These are phyloP conservation scores for Fomitopsis pinicola DNA, from an alignment of 1,284 basidiomycete genomes.

Conservation along the genomic window DNA sequence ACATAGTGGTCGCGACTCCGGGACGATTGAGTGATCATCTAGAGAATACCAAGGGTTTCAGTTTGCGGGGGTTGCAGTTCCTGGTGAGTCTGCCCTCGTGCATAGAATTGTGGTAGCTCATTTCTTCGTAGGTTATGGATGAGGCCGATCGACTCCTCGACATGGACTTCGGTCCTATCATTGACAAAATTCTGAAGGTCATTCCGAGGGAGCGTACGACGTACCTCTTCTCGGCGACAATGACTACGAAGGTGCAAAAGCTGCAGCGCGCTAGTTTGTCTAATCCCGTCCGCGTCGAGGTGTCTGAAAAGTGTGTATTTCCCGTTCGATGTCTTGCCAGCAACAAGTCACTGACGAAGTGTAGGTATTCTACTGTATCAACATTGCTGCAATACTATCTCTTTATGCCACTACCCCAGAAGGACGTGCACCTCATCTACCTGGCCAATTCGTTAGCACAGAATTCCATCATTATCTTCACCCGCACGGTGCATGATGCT, in stretches of 20 bases:
- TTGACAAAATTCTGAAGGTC: conserved; percentile 96
- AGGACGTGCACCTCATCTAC: conserved; percentile 91
- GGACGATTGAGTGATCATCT: conserved; percentile 94
- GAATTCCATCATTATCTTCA: conserved; percentile 96
- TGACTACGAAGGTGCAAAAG: conserved; percentile 99
- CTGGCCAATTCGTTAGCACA: conserved; percentile 87
- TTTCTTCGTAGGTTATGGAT: conserved; percentile 73
- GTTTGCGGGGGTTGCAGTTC: conserved; percentile 83
- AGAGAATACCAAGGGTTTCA: conserved; percentile 98
- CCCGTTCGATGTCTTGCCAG: neutral
- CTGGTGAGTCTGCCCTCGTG: conserved; percentile 50
- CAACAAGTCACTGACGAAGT: neutral
- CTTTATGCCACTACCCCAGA: conserved; percentile 89
- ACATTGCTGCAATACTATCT: conserved; percentile 96
- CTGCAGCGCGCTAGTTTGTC: conserved; percentile 93
- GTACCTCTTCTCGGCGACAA: conserved; percentile 98
- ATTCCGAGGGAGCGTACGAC: conserved; percentile 95
- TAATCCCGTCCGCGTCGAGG: conserved; percentile 94
- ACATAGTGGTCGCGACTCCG: conserved; percentile 97
- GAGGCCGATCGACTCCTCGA: conserved; percentile 97
- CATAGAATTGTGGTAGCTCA: neutral
- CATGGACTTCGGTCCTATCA: conserved; percentile 96
- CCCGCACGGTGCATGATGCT: conserved; percentile 92
- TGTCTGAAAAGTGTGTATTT: conserved; percentile 78
- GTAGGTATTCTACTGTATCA: conserved; percentile 93